phyloP scores from a whole-genome alignment of 2,329 filamentous ascomycete species.

The Teratosphaeria pseudoeucalypti region DNA sequence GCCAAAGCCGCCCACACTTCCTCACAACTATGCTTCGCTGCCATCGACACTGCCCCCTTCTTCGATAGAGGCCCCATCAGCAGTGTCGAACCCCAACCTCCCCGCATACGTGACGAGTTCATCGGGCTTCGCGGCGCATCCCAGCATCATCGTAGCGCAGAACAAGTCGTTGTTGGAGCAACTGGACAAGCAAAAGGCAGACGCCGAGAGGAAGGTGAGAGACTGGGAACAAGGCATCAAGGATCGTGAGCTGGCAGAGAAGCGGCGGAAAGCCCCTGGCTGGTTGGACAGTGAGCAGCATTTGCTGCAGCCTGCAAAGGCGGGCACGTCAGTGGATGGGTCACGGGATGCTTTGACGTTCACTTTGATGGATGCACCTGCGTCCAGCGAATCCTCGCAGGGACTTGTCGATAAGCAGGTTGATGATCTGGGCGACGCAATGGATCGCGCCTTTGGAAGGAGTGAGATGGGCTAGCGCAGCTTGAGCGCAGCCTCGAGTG shows the following conservation, averaged over 20 bases:
- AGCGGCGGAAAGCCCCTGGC: constrained; percentile 66
- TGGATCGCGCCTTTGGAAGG: constrained; percentile 28
- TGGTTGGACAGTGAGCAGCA: constrained; percentile 68
- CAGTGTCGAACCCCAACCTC: constrained; percentile 28
- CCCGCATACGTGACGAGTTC: constrained; percentile 66
- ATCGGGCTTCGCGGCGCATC: constrained; percentile 69
- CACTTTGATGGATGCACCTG: constrained; percentile 19
- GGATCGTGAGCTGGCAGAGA: constrained; percentile 64
- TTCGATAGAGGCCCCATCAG: constrained; percentile 41
- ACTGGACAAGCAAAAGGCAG: constrained; percentile 56
- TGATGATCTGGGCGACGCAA: constrained; percentile 25
- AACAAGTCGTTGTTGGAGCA: constrained; percentile 71
- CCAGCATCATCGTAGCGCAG: constrained; percentile 72
- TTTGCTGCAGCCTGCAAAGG: constrained; percentile 57
- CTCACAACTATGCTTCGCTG: constrained; percentile 88
- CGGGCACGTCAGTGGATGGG: constrained; percentile 1
- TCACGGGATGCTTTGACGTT: constrained; percentile 4
- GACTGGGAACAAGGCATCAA: constrained; percentile 59
- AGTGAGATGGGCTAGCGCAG: constrained; percentile 17
- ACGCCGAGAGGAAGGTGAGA: constrained; percentile 56
- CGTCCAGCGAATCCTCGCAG: neutral
- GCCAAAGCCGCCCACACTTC: constrained; percentile 78
- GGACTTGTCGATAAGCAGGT: constrained; percentile 13
- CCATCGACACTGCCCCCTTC: constrained; percentile 76
- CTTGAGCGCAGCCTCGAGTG: neutral